Evolutionary conservation across 2,329 filamentous ascomycete species (phyloP).

Genomic region (Byssochlamys sp.): DNA sequence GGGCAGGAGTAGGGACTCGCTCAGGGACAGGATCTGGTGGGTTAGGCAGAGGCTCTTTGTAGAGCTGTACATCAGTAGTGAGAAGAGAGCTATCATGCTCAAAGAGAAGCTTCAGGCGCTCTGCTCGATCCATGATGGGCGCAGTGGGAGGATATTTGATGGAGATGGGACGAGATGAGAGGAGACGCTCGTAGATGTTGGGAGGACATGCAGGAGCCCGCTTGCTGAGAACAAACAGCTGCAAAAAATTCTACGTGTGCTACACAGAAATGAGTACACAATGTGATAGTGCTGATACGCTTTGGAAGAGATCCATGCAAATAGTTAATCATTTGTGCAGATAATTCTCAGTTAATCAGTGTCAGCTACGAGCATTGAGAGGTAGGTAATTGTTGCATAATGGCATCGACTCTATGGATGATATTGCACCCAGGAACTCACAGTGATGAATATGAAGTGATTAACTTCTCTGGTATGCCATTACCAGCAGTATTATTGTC

Average conservation of each 20-base stretch:
- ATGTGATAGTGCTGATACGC: too few relatives aligned
- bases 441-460: neutral
- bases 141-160: neutral
- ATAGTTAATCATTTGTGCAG: too few relatives aligned
- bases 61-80: constrained; percentile 12
- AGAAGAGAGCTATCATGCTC: constrained; percentile 15
- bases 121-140: constrained; percentile 14
- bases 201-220: neutral
- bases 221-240: neutral
- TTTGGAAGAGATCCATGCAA: too few relatives aligned
- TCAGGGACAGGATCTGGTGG: neutral
- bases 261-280: neutral
- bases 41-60: neutral
- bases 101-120: constrained; percentile 23
- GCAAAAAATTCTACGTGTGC: neutral
- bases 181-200: neutral
- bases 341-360: too few relatives aligned
- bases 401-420: too few relatives aligned
- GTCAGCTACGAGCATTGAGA: too few relatives aligned
- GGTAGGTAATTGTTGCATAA: too few relatives aligned
- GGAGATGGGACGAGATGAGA: neutral
- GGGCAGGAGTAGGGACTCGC: neutral
- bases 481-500: too few relatives aligned
- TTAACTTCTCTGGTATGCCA: too few relatives aligned
- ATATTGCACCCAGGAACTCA: neutral